Evolutionary conservation across 179 eudicot species (phyloP).

Genomic region (Silene vulgaris): DNA sequence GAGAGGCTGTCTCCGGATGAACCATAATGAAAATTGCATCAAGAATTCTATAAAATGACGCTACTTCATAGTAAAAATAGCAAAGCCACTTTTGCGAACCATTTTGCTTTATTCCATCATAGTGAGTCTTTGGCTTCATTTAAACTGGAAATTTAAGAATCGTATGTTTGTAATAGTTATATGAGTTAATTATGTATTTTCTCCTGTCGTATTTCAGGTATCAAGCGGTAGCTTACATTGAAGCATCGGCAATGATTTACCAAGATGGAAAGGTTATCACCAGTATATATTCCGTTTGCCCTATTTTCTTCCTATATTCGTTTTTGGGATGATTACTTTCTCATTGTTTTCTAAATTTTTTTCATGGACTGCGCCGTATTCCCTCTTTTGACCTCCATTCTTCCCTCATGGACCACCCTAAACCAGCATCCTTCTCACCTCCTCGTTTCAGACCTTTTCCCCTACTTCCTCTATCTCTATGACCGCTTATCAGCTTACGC

Average conservation of each 20-base stretch:
- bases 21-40: neutral
- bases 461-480: neutral
- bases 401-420: neutral
- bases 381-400: neutral
- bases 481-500: neutral
- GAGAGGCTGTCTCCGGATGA: neutral
- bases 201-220: conserved; percentile 46
- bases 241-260: conserved; percentile 88
- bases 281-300: neutral
- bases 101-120: neutral
- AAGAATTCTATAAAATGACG: neutral
- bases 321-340: neutral
- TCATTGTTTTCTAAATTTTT: neutral
- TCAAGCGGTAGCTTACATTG: conserved; percentile 91
- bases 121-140: neutral
- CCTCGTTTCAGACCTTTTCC: neutral
- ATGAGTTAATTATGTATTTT: neutral
- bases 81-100: neutral
- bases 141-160: neutral
- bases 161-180: neutral
- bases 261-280: conserved; percentile 86
- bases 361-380: neutral
- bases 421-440: neutral
- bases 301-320: neutral
- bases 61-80: neutral